Percentiles rank a stretch among this genome's conserved stretches.
phyloP scores from a whole-genome alignment of 139 green algal species.

The Deuterostichococcus epilithicus region DNA sequence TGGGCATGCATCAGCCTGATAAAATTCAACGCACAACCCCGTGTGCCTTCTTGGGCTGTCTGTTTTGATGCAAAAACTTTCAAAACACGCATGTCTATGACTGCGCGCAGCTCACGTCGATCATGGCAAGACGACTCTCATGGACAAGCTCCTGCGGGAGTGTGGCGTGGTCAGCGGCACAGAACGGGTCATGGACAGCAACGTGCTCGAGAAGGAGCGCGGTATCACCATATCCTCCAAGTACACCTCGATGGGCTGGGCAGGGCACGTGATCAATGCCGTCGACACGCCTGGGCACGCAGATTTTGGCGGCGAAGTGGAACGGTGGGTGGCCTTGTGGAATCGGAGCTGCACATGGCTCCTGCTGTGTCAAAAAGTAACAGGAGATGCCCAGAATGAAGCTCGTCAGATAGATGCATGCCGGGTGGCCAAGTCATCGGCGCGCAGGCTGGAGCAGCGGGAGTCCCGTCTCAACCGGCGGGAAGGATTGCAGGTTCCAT shows the following conservation, averaged over 20 bases:
- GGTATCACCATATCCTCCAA: constrained; percentile 91
- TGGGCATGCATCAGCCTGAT: not conserved
- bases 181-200: constrained; percentile 78
- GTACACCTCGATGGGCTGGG: constrained; percentile 52
- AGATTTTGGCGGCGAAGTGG: constrained; percentile 91
- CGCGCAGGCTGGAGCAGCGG: too few relatives aligned
- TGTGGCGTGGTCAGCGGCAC: constrained; percentile 26
- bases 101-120: constrained; percentile 77
- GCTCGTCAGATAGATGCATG: too few relatives aligned
- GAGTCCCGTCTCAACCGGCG: too few relatives aligned
- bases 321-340: constrained; percentile 71
- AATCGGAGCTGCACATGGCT: not conserved
- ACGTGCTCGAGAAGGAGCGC: constrained; percentile 76
- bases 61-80: not conserved
- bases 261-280: constrained; percentile 68
- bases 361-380: too few relatives aligned
- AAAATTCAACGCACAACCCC: too few relatives aligned
- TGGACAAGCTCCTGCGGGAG: constrained; percentile 66
- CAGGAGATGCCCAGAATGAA: too few relatives aligned
- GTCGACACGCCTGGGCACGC: constrained; percentile 92
- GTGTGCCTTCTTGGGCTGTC: too few relatives aligned
- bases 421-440: too few relatives aligned
- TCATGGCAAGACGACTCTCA: constrained; percentile 90
- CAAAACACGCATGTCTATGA: not conserved
- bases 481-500: too few relatives aligned